A percentile compares a stretch with the other conserved stretches of the same genome.
phyloP scores from a whole-genome alignment of 257 asterid genomes.

The Nicotiana attenuata region DNA sequence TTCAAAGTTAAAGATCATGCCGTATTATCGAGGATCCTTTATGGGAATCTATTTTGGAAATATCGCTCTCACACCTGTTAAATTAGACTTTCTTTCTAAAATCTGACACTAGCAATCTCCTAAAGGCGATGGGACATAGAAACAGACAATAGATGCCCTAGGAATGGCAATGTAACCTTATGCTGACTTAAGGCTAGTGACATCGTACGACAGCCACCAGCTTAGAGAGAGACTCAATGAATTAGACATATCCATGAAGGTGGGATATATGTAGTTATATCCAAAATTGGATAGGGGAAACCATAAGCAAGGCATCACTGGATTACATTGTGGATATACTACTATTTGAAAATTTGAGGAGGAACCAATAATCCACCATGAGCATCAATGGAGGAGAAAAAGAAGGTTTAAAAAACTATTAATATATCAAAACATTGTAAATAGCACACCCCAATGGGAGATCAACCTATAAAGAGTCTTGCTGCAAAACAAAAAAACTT shows the following conservation, averaged over 20 bases:
- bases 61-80: not conserved
- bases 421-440: not conserved
- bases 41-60: not conserved
- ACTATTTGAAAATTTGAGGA: not conserved
- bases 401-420: not conserved
- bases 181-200: not conserved
- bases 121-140: not conserved
- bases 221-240: not conserved
- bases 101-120: not conserved
- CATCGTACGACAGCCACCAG: not conserved
- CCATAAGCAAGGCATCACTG: not conserved
- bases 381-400: not conserved
- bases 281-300: not conserved
- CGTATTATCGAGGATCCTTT: not conserved
- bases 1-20: not conserved
- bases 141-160: not conserved
- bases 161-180: not conserved
- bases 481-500: not conserved
- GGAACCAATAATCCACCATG: not conserved
- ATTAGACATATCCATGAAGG: not conserved
- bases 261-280: not conserved
- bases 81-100: not conserved
- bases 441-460: not conserved
- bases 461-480: not conserved
- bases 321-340: not conserved